A percentile compares a stretch with the other conserved stretches of the same genome.
Evolutionary conservation across 2,329 filamentous ascomycete genomes (phyloP).

Genomic region (Rasamsonia emersonii): DNA sequence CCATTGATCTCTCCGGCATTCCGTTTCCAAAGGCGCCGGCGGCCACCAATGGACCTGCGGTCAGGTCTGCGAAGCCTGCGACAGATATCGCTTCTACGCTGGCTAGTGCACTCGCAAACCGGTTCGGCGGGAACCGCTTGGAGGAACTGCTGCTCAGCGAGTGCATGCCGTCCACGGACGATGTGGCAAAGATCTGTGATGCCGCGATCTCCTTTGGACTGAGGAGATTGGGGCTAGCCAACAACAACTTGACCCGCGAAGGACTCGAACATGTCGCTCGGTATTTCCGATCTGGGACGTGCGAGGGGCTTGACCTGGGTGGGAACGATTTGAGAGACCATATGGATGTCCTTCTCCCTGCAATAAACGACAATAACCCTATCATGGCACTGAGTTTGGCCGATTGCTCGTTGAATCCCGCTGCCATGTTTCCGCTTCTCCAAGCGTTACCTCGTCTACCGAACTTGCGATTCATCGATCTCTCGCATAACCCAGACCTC

Average conservation of each 20-base stretch:
- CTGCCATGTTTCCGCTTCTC: constrained; percentile 64
- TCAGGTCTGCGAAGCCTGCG: constrained; percentile 11
- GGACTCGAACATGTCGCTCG: constrained; percentile 67
- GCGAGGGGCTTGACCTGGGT: constrained; percentile 80
- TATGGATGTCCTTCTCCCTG: constrained; percentile 32
- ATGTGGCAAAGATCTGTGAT: constrained; percentile 70
- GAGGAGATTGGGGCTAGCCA: constrained; percentile 69
- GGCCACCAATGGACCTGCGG: constrained; percentile 14
- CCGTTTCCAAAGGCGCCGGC: constrained; percentile 54
- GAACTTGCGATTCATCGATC: constrained; percentile 77
- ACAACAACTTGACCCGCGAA: constrained; percentile 66
- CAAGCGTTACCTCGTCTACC: constrained; percentile 61
- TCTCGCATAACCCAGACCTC: constrained; percentile 79
- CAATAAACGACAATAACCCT: constrained; percentile 39
- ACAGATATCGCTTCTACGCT: constrained; percentile 58
- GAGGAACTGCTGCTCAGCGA: constrained; percentile 79
- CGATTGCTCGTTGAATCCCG: constrained; percentile 69
- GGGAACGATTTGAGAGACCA: constrained; percentile 64
- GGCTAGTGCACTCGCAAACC: constrained; percentile 64
- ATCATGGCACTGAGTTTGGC: constrained; percentile 79
- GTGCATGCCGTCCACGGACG: constrained; percentile 61
- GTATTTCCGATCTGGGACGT: constrained; percentile 67
- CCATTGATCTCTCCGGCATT: constrained; percentile 77
- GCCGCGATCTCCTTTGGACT: constrained; percentile 72
- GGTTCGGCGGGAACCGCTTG: constrained; percentile 65